Percentiles rank a stretch among this genome's conserved stretches.
Evolutionary conservation across 352 stramenopile genomes (phyloP).

Genomic region (Pythium periplocum): DNA sequence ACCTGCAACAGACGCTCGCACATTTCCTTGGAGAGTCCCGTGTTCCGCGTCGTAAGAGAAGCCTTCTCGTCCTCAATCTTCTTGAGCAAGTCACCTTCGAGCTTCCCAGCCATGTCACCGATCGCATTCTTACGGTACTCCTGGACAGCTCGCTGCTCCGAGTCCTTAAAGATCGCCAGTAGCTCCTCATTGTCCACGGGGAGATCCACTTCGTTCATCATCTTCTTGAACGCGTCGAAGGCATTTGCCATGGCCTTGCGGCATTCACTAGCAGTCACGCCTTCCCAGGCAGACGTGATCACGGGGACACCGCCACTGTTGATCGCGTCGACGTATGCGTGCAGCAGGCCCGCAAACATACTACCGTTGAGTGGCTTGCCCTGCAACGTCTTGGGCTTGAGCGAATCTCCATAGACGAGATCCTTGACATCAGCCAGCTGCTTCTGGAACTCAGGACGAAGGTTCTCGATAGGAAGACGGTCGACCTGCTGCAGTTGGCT

Average conservation of each 20-base stretch:
- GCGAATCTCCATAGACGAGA: constrained; percentile 61
- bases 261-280: constrained; percentile 75
- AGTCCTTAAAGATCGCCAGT: constrained; percentile 42
- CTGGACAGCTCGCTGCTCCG: constrained; percentile 41
- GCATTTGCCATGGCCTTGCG: constrained; percentile 63
- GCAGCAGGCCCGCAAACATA: constrained; percentile 81
- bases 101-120: constrained; percentile 57
- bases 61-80: constrained; percentile 72
- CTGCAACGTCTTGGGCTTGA: constrained; percentile 81
- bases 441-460: constrained; percentile 74
- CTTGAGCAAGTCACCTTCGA: constrained; percentile 55
- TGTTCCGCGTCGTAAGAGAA: constrained; percentile 37
- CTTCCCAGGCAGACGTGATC: constrained; percentile 85
- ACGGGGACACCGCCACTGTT: constrained; percentile 86
- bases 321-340: constrained; percentile 80
- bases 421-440: constrained; percentile 62
- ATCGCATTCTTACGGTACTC: constrained; percentile 63
- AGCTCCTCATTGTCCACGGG: constrained; percentile 73
- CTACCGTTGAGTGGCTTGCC: constrained; percentile 73
- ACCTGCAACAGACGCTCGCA: constrained; percentile 76
- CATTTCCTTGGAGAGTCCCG: constrained; percentile 60
- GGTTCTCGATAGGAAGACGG: constrained; percentile 46
- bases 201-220: constrained; percentile 49
- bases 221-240: constrained; percentile 60
- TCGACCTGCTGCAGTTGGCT: constrained; percentile 73